A percentile compares a stretch with the other conserved stretches of the same genome.
These are phyloP conservation scores for Picea engelmannii DNA, from an alignment of 83 land plant species.

Conservation along the genomic window DNA sequence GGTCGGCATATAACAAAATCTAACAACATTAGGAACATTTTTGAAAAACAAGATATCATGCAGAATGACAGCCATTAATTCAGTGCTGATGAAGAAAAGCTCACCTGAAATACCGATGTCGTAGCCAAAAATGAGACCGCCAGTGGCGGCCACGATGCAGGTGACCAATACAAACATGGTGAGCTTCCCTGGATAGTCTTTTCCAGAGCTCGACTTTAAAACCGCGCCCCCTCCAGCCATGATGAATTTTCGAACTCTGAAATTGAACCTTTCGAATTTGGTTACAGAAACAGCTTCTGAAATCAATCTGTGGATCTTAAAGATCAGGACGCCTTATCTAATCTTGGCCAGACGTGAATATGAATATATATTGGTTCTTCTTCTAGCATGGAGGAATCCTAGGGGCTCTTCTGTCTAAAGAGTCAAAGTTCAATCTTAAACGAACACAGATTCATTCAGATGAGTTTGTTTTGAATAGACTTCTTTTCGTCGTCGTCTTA, in stretches of 20 bases:
- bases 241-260: background rate
- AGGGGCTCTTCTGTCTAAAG: too few species aligned
- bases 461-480: too few species aligned
- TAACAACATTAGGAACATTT: background rate
- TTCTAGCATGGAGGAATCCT: too few species aligned
- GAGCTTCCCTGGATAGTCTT: constrained; percentile 14
- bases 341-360: too few species aligned
- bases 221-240: background rate
- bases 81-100: background rate
- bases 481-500: too few species aligned
- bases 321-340: too few species aligned
- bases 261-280: too few species aligned
- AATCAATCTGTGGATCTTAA: too few species aligned
- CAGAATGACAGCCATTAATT: background rate
- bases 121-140: constrained; percentile 30
- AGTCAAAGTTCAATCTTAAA: too few species aligned
- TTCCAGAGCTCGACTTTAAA: background rate
- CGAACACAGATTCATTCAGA: too few species aligned
- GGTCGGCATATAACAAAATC: background rate
- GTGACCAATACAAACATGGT: constrained; percentile 16
- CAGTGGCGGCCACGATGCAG: constrained; percentile 28
- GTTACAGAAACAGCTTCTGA: too few species aligned
- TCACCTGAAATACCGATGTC: constrained; percentile 22
- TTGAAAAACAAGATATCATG: background rate
- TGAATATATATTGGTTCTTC: too few species aligned